These are phyloP conservation scores for Trichophyton benhamiae DNA, from an alignment of 2,329 filamentous ascomycete genomes.

Conservation along the genomic window DNA sequence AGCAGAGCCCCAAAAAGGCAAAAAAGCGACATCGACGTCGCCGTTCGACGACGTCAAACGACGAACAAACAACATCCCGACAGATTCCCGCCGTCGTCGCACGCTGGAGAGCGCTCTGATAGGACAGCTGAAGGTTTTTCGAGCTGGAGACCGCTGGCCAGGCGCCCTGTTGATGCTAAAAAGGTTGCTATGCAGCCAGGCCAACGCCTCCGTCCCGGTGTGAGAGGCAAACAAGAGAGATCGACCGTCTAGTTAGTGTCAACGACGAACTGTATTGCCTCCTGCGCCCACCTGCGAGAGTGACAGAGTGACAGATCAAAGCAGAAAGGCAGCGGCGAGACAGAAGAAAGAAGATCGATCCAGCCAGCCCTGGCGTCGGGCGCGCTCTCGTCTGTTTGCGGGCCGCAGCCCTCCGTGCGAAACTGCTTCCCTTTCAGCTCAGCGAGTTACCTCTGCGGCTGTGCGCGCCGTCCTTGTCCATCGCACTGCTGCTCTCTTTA, in stretches of 20 bases:
- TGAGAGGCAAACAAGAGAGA: neutral
- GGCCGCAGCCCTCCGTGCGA: neutral
- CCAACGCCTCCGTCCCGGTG: neutral
- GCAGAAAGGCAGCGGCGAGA: neutral
- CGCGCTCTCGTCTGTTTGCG: neutral
- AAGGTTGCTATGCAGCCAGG: neutral
- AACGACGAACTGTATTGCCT: neutral
- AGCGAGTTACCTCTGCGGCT: neutral
- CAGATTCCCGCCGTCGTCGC: neutral
- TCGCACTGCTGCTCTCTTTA: neutral
- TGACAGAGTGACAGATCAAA: neutral
- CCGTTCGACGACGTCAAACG: neutral
- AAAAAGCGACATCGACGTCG: neutral
- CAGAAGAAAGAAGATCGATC: neutral
- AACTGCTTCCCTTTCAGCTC: neutral
- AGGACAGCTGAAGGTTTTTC: neutral
- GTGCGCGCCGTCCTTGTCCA: neutral
- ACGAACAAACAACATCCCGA: neutral
- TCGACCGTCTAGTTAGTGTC: neutral
- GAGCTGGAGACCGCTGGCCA: neutral
- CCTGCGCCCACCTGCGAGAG: slow-evolving; percentile 2
- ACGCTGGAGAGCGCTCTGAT: neutral
- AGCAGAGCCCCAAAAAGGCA: neutral
- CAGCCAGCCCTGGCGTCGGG: neutral
- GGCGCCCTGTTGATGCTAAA: neutral